Conservation (phyloP, 1,284 basidiomycete species). For the Rhodotorula mucilaginosa region DNA sequence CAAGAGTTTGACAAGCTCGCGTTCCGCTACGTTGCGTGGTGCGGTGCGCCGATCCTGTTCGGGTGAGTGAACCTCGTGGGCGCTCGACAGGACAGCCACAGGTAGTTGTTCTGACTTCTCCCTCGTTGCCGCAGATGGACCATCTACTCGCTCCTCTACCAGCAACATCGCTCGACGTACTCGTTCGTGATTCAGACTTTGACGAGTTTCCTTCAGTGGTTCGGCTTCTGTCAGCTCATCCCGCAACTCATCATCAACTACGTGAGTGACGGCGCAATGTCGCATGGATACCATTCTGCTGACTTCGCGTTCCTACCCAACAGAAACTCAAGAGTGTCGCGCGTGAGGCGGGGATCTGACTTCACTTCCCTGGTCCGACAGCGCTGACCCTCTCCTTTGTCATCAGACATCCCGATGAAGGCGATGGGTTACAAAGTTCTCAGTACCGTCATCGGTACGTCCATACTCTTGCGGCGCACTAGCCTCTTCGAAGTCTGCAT, state of each 20-base stretch:
- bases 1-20: slow-evolving; percentile 88
- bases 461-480: too few species aligned
- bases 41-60: slow-evolving; percentile 76
- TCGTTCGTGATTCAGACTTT: slow-evolving; percentile 66
- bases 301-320: too few species aligned
- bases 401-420: slow-evolving; percentile 82
- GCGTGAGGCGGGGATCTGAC: slow-evolving; percentile 48
- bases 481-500: too few species aligned
- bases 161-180: slow-evolving; percentile 56
- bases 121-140: slow-evolving; percentile 58
- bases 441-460: slow-evolving; percentile 23
- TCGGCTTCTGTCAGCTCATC: slow-evolving; percentile 92
- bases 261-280: not conserved
- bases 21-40: slow-evolving; percentile 85
- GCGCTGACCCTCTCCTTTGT: slow-evolving; percentile 38
- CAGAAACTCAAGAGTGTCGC: slow-evolving; percentile 66
- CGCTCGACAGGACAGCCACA: not conserved
- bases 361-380: slow-evolving; percentile 21
- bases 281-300: not conserved
- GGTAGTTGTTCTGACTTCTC: too few species aligned
- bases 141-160: slow-evolving; percentile 78
- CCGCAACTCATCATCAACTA: slow-evolving; percentile 70
- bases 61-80: slow-evolving; percentile 45
- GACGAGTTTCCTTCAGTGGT: slow-evolving; percentile 65
- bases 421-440: slow-evolving; percentile 66